phyloP scores from a whole-genome alignment of 2,329 filamentous ascomycete genomes.

The Fusarium oligoseptatum region DNA sequence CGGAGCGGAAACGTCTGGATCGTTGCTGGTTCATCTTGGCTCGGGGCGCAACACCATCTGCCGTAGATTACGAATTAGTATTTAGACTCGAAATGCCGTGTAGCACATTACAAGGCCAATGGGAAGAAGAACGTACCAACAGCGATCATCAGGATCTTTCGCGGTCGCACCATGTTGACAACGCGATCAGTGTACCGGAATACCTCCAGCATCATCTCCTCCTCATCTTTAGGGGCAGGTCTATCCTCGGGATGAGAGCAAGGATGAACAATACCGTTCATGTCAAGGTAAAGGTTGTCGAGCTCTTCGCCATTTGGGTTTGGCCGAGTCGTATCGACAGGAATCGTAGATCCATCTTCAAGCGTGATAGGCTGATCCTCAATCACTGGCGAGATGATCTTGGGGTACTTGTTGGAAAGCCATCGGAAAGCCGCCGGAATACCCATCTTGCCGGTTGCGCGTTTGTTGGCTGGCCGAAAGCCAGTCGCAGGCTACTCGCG shows the following conservation, averaged over 20 bases:
- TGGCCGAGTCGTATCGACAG: slow-evolving; percentile 84
- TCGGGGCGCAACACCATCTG: slow-evolving; percentile 95
- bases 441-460: slow-evolving; percentile 75
- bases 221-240: slow-evolving; percentile 91
- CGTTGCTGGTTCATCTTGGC: slow-evolving; percentile 99
- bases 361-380: slow-evolving; percentile 87
- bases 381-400: slow-evolving; percentile 92
- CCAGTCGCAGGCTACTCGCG: slow-evolving; percentile 19
- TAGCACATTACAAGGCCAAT: background rate
- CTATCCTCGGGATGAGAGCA: slow-evolving; percentile 97
- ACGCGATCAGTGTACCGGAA: slow-evolving; percentile 99
- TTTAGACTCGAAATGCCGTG: background rate
- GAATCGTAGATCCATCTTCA: slow-evolving; percentile 83
- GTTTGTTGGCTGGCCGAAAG: slow-evolving; percentile 3
- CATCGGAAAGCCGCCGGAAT: slow-evolving; percentile 96
- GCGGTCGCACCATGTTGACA: slow-evolving; percentile 97
- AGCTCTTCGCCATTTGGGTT: slow-evolving; percentile 99
- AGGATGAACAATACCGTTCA: slow-evolving; percentile 99
- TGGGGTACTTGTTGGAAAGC: slow-evolving; percentile 97
- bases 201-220: slow-evolving; percentile 99
- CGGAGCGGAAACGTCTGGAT: slow-evolving; percentile 92
- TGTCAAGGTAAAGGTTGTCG: slow-evolving; percentile 97
- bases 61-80: slow-evolving; percentile 43
- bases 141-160: slow-evolving; percentile 97
- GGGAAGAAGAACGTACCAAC: slow-evolving; percentile 73